phyloP scores from a whole-genome alignment of 768 basidiomycete species.

The Tephrocybe sp. region DNA sequence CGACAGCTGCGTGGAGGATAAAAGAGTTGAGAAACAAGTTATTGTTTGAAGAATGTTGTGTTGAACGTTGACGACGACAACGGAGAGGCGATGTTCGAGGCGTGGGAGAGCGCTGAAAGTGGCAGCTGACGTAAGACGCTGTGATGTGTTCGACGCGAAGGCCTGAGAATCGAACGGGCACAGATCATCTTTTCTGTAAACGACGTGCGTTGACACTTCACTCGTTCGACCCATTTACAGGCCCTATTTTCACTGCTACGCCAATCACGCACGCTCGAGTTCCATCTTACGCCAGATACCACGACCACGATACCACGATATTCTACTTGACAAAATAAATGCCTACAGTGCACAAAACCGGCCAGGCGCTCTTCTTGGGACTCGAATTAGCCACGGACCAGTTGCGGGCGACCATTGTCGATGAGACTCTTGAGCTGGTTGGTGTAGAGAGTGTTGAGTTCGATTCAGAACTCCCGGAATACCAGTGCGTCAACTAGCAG shows the following conservation, averaged over 20 bases:
- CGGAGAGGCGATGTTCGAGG: not conserved
- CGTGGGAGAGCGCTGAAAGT: slow-evolving; percentile 15
- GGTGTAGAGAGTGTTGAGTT: slow-evolving; percentile 85
- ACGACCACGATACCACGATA: slow-evolving; percentile 21
- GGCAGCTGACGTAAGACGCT: slow-evolving; percentile 13
- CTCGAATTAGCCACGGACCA: slow-evolving; percentile 86
- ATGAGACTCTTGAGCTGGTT: slow-evolving; percentile 78
- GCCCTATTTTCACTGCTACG: slow-evolving; percentile 8
- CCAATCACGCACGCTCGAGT: slow-evolving; percentile 7
- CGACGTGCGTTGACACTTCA: slow-evolving; percentile 17
- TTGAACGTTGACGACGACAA: not conserved
- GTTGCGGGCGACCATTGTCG: slow-evolving; percentile 79
- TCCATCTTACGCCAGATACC: slow-evolving; percentile 18
- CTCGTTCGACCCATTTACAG: slow-evolving; percentile 12
- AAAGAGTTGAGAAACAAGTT: no score
- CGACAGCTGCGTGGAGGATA: not conserved
- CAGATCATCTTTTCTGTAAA: slow-evolving; percentile 18
- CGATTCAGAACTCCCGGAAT: slow-evolving; percentile 76
- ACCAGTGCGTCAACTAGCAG: slow-evolving; percentile 62
- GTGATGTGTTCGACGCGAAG: slow-evolving; percentile 18
- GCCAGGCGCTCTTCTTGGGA: slow-evolving; percentile 71
- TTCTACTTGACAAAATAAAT: slow-evolving; percentile 28
- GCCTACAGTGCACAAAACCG: slow-evolving; percentile 44
- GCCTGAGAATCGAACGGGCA: slow-evolving; percentile 20
- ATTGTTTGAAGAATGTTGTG: not conserved